Evolutionary conservation across 2,329 filamentous ascomycete species (phyloP), one percentile per base, ranked within the genome.

Genomic region (Mollisiaceae sp.): DNA sequence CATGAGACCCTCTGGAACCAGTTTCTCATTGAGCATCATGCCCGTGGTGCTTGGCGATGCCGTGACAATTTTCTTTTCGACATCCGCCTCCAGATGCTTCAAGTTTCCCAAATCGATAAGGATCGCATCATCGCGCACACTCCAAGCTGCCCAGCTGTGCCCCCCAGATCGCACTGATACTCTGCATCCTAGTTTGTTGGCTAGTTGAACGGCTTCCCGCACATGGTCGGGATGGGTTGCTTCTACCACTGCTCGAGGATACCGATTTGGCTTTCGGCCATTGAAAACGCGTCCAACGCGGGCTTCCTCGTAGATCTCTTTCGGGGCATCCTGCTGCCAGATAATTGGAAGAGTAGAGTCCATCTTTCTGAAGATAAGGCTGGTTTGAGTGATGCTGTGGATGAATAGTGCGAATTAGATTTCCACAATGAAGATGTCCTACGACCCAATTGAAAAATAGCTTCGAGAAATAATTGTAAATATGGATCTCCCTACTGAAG

Each of bases 31-130:
- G 11, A 83, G 67, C 70, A 77, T 72, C 24, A 74, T 70, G 1
- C 83, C 82, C 1, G 82, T 85, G n/a, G 78, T 78, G 59, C 80
- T 81, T 2, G 84, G 80, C 4, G 83, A 80, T 0, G 76, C 83
- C 18, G 72, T 75, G 1, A 80, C 79, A 8, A 82, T 76, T 8
- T 66, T 67, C 1, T 76, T 80, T 22, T 65, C 65, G 15, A 75
- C 71, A 63, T 85, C 78, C 6, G 82, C 77, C 2, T 74, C 71
- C 4, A 85, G 70, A 5, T 70, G 63, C n/a, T 77, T 75, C 12
- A 69, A 77, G 1, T 77, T 73, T n/a, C 77, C 78, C 12, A 82
- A 67, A 58, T 81, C 79, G 20, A 81, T 73, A 2, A 81, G 69
- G 47, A 85, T 77, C 0, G 82, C 81, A 65, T 81, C 76, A 14